Evolutionary conservation across 2,329 filamentous ascomycete species (phyloP), one percentile per base, ranked within the genome.

Genomic region (Trichoderma lentiforme): DNA sequence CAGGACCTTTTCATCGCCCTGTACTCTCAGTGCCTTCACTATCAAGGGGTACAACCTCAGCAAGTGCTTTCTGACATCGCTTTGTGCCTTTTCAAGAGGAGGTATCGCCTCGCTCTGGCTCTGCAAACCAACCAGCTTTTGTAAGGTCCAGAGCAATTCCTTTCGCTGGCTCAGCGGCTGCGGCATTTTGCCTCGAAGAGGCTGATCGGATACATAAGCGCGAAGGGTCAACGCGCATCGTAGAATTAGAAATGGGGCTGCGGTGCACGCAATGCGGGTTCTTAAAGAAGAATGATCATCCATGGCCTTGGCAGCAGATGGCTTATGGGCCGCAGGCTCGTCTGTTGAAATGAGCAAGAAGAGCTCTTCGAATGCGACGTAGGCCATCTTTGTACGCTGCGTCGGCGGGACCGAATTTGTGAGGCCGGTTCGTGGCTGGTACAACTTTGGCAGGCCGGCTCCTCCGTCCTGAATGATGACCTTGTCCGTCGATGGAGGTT

Each of bases 141-240:
- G 82, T 21, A 98, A 84, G 28, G 95, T 86, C 77, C 93, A 92
- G 5, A 92, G 79, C 12, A 99, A 83, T 79, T 97, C 96, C 73
- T 88, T 91, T 57, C 93, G 88, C 78, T 97, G 93, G 9, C 90
- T 91, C 6, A 93, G 85, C 0, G 95, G 95, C 79, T 96, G 93
- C 5, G 96, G 96, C 90, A 97, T 96, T 64, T 91, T 88, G 0
- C 96, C 95, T 15, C 96, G 88, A 24, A 99, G 84, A 1, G 95
- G 95, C 78, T 98, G 95, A 80, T 99, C 96, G 4, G 94, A 93
- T 60, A 97, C 91, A 79, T 97, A 98, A 1, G 91, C 86, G 71
- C 93, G 91, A n/a, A 98, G 83, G 0, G 93, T 91, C 18, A 97
- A 84, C 0, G 93, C 94, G 14, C 92, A 90, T 3, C 96, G 90